Evolutionary conservation across 345 rosid genomes (phyloP).

Genomic region (Geranium brycei): DNA sequence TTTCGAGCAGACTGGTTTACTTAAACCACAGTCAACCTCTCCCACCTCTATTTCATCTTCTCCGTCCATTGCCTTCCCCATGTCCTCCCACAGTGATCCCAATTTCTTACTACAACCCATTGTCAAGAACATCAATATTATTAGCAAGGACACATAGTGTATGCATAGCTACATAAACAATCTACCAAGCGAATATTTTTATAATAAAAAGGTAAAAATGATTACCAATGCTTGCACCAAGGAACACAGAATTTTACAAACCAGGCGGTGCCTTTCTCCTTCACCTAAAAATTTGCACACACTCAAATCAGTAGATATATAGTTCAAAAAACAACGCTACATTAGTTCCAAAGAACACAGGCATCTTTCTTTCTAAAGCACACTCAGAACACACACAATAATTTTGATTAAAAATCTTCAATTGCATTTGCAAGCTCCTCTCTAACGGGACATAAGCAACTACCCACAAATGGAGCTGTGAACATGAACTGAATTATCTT

Average conservation of each 20-base stretch:
- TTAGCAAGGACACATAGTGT: background rate
- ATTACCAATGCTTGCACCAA: constrained; percentile 98
- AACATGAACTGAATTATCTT: too few species aligned
- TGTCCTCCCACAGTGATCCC: constrained; percentile 84
- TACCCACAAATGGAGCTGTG: too few species aligned
- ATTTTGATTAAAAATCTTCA: background rate
- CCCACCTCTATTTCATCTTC: constrained; percentile 94
- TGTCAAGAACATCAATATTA: background rate
- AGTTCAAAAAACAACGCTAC: background rate
- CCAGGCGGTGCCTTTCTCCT: constrained; percentile 96
- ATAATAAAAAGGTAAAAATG: background rate
- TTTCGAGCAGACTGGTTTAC: constrained; percentile 70
- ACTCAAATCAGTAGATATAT: background rate
- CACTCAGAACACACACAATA: background rate
- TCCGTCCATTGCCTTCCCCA: constrained; percentile 80
- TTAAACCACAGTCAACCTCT: constrained; percentile 72
- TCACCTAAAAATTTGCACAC: constrained; percentile 31
- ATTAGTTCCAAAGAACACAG: background rate
- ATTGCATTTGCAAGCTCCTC: background rate
- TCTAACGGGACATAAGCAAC: too few species aligned
- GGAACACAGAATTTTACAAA: constrained; percentile 95
- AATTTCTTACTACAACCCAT: constrained; percentile 56
- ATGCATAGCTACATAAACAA: too few species aligned
- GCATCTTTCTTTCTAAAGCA: background rate
- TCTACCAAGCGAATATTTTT: too few species aligned